These are phyloP conservation scores for Botryotinia globosa DNA, from an alignment of 2,329 filamentous ascomycete species.

Conservation along the genomic window DNA sequence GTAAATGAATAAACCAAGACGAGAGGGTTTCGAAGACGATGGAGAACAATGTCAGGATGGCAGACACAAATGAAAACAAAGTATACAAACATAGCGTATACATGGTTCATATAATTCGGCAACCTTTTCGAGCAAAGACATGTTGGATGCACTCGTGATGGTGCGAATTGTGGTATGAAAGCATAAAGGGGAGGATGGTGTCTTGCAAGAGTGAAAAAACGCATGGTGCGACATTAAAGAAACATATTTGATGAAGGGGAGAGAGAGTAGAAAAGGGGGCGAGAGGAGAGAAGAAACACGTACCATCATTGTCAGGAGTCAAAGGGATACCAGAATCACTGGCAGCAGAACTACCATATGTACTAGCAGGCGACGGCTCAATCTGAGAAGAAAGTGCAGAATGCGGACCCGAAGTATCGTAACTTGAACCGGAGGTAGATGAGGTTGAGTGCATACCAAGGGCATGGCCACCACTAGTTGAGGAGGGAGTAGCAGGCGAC, in stretches of 20 bases:
- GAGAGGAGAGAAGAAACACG: constrained; percentile 3
- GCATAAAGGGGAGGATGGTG: not conserved
- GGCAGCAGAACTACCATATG: constrained; percentile 29
- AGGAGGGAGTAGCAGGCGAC: constrained; percentile 20
- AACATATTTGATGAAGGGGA: not conserved
- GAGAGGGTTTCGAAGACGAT: no score
- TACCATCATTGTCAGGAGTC: constrained; percentile 29
- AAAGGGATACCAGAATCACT: constrained; percentile 28
- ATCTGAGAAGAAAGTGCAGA: constrained; percentile 11
- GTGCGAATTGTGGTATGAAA: not conserved
- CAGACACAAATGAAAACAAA: not conserved
- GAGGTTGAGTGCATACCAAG: constrained; percentile 8
- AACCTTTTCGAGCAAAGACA: not conserved
- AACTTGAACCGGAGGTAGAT: not conserved
- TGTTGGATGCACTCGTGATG: not conserved
- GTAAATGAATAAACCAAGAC: not conserved
- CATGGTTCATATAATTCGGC: not conserved
- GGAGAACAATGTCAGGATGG: not conserved
- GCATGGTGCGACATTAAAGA: not conserved
- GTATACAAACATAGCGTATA: not conserved
- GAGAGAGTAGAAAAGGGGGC: not conserved
- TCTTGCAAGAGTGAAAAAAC: not conserved
- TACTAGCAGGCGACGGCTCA: constrained; percentile 34
- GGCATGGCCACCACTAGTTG: constrained; percentile 1
- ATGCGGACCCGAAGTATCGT: not conserved